Conservation (phyloP, 1,284 basidiomycete genomes). For the Ustilago curta region DNA sequence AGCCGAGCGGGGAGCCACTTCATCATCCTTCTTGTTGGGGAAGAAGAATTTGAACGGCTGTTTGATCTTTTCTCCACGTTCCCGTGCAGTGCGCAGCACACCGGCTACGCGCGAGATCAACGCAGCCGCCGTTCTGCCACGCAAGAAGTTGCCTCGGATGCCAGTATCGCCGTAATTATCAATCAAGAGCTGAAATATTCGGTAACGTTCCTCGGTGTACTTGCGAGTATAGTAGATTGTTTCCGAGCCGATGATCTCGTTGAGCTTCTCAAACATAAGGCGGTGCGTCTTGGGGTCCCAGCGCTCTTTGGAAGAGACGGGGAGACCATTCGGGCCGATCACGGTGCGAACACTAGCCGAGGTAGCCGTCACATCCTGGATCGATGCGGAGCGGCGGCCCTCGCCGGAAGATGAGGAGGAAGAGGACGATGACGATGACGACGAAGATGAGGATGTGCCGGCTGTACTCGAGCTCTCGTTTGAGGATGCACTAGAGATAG, state of each 20-base stretch:
- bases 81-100: constrained; percentile 31
- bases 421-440: constrained; percentile 7
- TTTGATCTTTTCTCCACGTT: constrained; percentile 43
- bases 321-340: constrained; percentile 32
- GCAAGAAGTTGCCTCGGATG: constrained; percentile 39
- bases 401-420: constrained; percentile 14
- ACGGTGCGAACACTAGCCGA: constrained; percentile 26
- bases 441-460: constrained; percentile 4
- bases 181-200: constrained; percentile 43
- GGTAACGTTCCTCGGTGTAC: constrained; percentile 41
- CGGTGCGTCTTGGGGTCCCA: constrained; percentile 42
- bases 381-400: constrained; percentile 28
- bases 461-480: constrained; percentile 16
- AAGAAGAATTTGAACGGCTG: constrained; percentile 50
- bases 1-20: constrained; percentile 4
- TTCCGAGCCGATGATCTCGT: constrained; percentile 42
- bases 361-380: constrained; percentile 40
- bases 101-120: constrained; percentile 36
- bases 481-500: constrained; percentile 14
- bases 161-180: constrained; percentile 46
- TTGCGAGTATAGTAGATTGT: constrained; percentile 38
- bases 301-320: constrained; percentile 42
- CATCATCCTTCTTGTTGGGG: constrained; percentile 36
- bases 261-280: constrained; percentile 51
- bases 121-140: constrained; percentile 31